A percentile compares a stretch with the other conserved stretches of the same genome.
Conservation (phyloP, 192 early-diverging fungal species). For the Coemansia sp. region DNA sequence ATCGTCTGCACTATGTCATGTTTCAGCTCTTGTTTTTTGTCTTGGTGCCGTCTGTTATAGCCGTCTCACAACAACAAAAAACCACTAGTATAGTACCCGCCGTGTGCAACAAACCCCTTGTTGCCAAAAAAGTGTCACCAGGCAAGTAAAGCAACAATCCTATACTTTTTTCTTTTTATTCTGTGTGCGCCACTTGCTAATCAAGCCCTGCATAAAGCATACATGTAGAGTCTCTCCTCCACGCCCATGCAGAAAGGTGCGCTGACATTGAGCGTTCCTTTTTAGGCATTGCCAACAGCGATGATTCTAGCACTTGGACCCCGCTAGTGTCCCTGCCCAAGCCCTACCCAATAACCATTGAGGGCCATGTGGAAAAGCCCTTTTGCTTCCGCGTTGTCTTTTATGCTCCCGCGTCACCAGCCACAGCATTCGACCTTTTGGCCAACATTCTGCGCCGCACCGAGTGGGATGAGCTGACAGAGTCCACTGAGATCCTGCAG, state of each 20-base stretch:
- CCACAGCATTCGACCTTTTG: conserved; percentile 46
- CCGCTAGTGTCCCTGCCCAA: conserved; percentile 13
- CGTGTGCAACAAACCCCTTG: no score
- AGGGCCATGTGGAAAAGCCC: conserved; percentile 36
- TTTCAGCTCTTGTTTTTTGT: conserved; percentile 38
- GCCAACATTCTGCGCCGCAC: conserved; percentile 36
- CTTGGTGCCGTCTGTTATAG: conserved; percentile 9
- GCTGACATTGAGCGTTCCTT: conserved; percentile 28
- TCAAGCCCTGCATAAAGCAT: conserved; percentile 1
- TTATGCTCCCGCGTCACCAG: conserved; percentile 31
- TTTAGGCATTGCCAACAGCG: conserved; percentile 15
- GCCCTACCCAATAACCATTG: conserved; percentile 39
- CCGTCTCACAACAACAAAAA: neutral
- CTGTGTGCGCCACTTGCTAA: neutral
- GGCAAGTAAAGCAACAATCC: neutral
- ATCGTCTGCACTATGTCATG: conserved; percentile 42
- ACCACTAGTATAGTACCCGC: no score
- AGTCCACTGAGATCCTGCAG: conserved; percentile 34
- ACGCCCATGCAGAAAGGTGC: conserved; percentile 29
- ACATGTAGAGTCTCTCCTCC: no score
- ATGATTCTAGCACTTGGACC: conserved; percentile 18
- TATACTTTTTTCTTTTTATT: no score
- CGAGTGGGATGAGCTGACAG: conserved; percentile 52
- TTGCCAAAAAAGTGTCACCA: neutral
- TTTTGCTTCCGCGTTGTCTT: conserved; percentile 46